These are phyloP conservation scores for Gyrodon lividus DNA, from an alignment of 768 basidiomycete species.

Conservation along the genomic window DNA sequence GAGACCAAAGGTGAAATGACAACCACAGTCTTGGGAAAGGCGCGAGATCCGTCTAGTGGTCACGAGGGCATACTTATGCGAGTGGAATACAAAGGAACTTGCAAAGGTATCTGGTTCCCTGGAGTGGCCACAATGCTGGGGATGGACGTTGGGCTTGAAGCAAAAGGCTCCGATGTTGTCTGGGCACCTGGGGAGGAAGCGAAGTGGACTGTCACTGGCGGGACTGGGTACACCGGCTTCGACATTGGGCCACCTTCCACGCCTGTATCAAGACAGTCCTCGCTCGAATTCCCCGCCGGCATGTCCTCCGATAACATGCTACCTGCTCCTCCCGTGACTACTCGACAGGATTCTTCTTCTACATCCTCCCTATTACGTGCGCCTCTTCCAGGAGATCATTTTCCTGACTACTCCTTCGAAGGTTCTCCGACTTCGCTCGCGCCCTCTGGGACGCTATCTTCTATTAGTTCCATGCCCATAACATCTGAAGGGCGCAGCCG, in stretches of 20 bases:
- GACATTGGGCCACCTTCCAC: conserved; percentile 47
- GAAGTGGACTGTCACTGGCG: conserved; percentile 64
- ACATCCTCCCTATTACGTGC: conserved; percentile 70
- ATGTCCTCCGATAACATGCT: conserved; percentile 18
- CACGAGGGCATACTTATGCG: conserved; percentile 59
- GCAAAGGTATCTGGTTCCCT: conserved; percentile 78
- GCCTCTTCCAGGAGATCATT: conserved; percentile 62
- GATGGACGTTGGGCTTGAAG: conserved; percentile 69
- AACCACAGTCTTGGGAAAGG: conserved; percentile 55
- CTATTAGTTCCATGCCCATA: conserved; percentile 35
- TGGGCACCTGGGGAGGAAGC: conserved; percentile 56
- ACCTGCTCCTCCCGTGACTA: conserved; percentile 22
- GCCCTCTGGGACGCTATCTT: conserved; percentile 42
- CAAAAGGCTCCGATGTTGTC: conserved; percentile 63
- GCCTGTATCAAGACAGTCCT: conserved; percentile 45
- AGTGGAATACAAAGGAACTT: conserved; percentile 69
- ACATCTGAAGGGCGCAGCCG: conserved; percentile 37
- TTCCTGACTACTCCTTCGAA: conserved; percentile 79
- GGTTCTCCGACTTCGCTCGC: conserved; percentile 50
- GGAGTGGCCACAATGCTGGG: conserved; percentile 82
- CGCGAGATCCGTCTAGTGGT: conserved; percentile 35
- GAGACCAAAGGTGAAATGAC: conserved; percentile 68
- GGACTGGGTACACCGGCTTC: conserved; percentile 70
- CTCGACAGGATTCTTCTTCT: conserved; percentile 45
- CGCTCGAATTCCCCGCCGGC: conserved; percentile 43